Evolutionary conservation across 1,284 basidiomycete genomes (phyloP).

Genomic region (Melampsora larici-populina): DNA sequence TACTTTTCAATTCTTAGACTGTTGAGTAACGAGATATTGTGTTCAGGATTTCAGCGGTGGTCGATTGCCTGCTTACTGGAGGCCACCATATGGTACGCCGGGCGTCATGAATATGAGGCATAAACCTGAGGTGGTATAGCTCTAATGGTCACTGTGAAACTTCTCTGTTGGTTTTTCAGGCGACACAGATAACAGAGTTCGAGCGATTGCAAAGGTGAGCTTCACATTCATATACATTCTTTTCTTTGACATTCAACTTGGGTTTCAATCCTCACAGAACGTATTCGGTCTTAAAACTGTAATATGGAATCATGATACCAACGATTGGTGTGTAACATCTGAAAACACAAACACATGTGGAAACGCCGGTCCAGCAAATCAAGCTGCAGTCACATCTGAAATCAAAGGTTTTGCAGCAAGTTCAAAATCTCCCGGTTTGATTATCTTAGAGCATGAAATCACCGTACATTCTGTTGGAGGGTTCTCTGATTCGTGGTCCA

Average conservation of each 20-base stretch:
- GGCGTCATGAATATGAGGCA: constrained; percentile 63
- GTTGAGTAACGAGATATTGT: neutral
- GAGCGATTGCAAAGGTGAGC: constrained; percentile 42
- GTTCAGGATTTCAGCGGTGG: constrained; percentile 33
- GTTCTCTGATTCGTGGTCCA: constrained; percentile 67
- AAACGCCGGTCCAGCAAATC: constrained; percentile 19
- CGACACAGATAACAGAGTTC: constrained; percentile 44
- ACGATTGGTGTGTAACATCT: constrained; percentile 42
- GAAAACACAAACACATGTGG: constrained; percentile 38
- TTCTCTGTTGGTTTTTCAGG: neutral
- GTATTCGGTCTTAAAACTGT: constrained; percentile 62
- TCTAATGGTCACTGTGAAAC: neutral
- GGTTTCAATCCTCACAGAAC: constrained; percentile 47
- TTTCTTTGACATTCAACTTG: neutral
- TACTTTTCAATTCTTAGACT: neutral
- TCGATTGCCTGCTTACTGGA: constrained; percentile 39
- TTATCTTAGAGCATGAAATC: constrained; percentile 82
- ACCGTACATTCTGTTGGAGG: constrained; percentile 63
- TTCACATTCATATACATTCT: neutral
- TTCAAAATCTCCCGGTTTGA: constrained; percentile 66
- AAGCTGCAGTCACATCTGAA: constrained; percentile 26
- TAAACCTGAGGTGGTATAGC: neutral
- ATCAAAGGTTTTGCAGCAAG: constrained; percentile 11
- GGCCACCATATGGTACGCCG: constrained; percentile 66
- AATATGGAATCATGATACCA: constrained; percentile 67